These are phyloP conservation scores for Fusarium luffae DNA, from an alignment of 2,329 filamentous ascomycete genomes.

Conservation along the genomic window DNA sequence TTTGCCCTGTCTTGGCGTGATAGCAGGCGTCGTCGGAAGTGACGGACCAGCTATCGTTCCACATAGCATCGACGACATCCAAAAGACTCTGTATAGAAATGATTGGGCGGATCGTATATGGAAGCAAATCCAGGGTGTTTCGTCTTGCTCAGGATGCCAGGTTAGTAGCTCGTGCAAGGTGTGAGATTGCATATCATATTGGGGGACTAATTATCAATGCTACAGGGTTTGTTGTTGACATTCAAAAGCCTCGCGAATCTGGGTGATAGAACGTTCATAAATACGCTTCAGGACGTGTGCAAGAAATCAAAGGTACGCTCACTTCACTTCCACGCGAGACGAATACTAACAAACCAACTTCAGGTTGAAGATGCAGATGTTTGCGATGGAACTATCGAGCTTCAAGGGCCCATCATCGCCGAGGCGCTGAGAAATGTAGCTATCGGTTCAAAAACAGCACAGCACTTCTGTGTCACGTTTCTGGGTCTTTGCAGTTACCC, in stretches of 20 bases:
- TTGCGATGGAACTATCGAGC: slow-evolving; percentile 62
- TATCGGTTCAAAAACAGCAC: slow-evolving; percentile 61
- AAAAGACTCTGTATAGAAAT: slow-evolving; percentile 23
- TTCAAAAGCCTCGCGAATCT: slow-evolving; percentile 58
- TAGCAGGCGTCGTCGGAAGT: slow-evolving; percentile 14
- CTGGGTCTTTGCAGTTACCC: slow-evolving; percentile 66
- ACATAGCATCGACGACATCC: slow-evolving; percentile 6
- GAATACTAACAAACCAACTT: not conserved
- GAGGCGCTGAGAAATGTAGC: slow-evolving; percentile 59
- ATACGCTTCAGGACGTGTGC: slow-evolving; percentile 48
- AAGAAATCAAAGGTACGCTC: slow-evolving; percentile 48
- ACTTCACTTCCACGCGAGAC: not conserved
- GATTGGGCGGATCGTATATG: slow-evolving; percentile 35
- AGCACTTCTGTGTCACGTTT: slow-evolving; percentile 63
- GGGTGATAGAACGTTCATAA: slow-evolving; percentile 56
- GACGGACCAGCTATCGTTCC: slow-evolving; percentile 10
- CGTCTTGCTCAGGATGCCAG: slow-evolving; percentile 41
- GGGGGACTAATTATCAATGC: slow-evolving; percentile 1
- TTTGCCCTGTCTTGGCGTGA: slow-evolving; percentile 19
- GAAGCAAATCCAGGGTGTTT: slow-evolving; percentile 29
- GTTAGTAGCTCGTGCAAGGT: slow-evolving; percentile 4
- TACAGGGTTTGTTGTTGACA: slow-evolving; percentile 49
- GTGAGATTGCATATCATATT: not conserved
- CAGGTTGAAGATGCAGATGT: slow-evolving; percentile 65
- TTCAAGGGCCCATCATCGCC: slow-evolving; percentile 65